Base-by-base conservation (phyloP, 2,329 filamentous ascomycete genomes). In the Ophiostoma pallidulum region DNA sequence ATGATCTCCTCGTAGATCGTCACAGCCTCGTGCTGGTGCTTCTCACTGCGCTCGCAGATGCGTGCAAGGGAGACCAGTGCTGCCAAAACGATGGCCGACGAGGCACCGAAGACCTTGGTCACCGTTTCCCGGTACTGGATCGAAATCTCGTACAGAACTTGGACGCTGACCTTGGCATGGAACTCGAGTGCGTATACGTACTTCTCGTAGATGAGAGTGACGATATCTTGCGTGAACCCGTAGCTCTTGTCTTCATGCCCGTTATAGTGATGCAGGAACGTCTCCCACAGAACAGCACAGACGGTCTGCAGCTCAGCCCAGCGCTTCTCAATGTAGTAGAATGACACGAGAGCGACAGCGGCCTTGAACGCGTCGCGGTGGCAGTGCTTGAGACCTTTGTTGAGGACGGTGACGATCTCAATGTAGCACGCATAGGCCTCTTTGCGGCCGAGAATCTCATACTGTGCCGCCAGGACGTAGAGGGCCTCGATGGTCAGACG, bases 111-210 rank as follows among this genome's bases (percentile, higher is more conserved):
- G 29, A 67, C 57, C 26, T 61, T 65, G 28, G 62, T 64, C 8
- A 69, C 69, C 0, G 67, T 66, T 49, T 70, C 66, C 48, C 69
- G 69, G 54, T 74, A 74, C 56, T 73, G 66, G 5, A 67, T 62
- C 0, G 70, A 64, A 19, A 75, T 60, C 55, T 71, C 63, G 53
- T 73, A 70, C 14, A 66, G 61, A 24, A 69, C 59, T 2, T 63
- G 61, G 51, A 70, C 66, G 44, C 70, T 66, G 3, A 64, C 66
- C 51, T 66, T 66, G 48, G 63, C 61, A 19, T 68, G 65, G 10
- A 64, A 57, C 45, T 72, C 67, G 16, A 75, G 55, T n/a, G 72
- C 65, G 31, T 68, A 64, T 39, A 66, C 64, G 57, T 75, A 75
- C 31, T 67, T 67, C 19, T 64, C 58, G 54, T 70, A 72, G 41